Percentiles rank a stretch among this genome's conserved stretches.
Conservation (phyloP, 2,329 filamentous ascomycete species). For the Sclerotiophoma versabilis region DNA sequence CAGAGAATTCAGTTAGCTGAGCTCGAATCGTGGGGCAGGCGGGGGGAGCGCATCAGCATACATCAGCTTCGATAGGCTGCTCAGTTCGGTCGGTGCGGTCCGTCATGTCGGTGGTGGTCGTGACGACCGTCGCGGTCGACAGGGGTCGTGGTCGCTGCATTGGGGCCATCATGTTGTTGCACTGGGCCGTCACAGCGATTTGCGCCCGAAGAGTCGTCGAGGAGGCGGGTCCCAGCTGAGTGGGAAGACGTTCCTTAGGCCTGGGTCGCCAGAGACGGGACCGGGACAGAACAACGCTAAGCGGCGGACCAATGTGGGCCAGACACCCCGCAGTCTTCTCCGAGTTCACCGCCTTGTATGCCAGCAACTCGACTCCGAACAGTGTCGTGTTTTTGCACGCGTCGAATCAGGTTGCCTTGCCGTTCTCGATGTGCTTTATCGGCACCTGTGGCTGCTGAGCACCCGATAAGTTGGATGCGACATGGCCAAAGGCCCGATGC, state of each 20-base stretch:
- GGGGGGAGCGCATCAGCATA: conserved; percentile 12
- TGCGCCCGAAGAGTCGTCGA: conserved; percentile 10
- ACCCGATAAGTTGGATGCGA: conserved; percentile 4
- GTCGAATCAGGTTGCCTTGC: conserved; percentile 7
- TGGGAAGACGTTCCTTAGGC: conserved; percentile 18
- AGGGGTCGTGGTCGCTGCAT: conserved; percentile 7
- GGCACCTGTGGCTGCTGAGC: conserved; percentile 4
- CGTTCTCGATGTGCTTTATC: neutral
- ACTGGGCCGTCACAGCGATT: conserved; percentile 2
- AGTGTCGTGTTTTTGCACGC: neutral
- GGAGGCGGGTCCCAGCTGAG: conserved; percentile 16
- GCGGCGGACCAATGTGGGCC: conserved; percentile 5
- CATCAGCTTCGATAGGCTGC: conserved; percentile 12
- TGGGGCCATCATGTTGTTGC: conserved; percentile 4
- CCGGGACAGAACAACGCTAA: conserved; percentile 10
- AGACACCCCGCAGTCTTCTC: conserved; percentile 10
- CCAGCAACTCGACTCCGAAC: conserved; percentile 7
- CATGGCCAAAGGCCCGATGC: conserved; percentile 3
- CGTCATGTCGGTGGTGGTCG: neutral
- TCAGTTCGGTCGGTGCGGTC: neutral
- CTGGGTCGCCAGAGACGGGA: conserved; percentile 14
- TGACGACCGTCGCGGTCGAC: conserved; percentile 13
- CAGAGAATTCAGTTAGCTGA: conserved; percentile 22
- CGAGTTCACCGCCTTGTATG: conserved; percentile 10
- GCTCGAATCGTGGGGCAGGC: conserved; percentile 16